Evolutionary conservation across 176 grass and related monocot genomes (phyloP).

Genomic region (Aegilops bicornis): DNA sequence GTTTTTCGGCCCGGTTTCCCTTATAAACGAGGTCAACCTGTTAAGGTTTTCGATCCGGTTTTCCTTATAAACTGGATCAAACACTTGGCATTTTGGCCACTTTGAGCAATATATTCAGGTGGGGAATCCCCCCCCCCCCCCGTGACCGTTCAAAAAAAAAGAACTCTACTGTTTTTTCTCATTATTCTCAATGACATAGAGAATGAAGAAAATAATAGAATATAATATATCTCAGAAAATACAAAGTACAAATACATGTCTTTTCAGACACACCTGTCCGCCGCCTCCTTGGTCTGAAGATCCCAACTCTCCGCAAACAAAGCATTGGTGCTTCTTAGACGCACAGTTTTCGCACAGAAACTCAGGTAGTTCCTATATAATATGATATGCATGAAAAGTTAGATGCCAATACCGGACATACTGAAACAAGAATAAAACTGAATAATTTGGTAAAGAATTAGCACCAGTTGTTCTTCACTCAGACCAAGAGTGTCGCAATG

Average conservation of each 20-base stretch:
- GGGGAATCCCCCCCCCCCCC: no score
- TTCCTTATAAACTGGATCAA: no score
- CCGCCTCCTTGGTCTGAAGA: background rate
- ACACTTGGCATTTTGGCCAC: no score
- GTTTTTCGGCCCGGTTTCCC: no score
- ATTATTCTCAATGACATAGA: background rate
- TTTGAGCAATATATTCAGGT: no score
- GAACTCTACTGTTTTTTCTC: background rate
- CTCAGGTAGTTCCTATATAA: conserved; percentile 14
- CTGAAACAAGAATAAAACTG: conserved; percentile 14
- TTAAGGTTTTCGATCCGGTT: no score
- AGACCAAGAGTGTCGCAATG: conserved; percentile 25
- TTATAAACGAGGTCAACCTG: no score
- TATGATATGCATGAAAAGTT: background rate
- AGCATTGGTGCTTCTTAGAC: conserved; percentile 9
- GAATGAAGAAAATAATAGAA: conserved; percentile 13
- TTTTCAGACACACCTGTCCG: no score
- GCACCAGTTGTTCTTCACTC: conserved; percentile 8
- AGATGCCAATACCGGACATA: conserved; percentile 2
- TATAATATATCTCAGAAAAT: background rate
- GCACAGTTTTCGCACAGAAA: conserved; percentile 44
- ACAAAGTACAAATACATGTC: background rate
- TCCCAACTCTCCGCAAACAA: background rate
- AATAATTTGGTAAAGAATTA: conserved; percentile 4
- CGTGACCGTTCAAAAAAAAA: no score